Percentiles rank a stretch among this genome's conserved stretches.
These are phyloP conservation scores for Aspergillus kassunensis DNA, from an alignment of 495 filamentous ascomycete genomes.

Conservation along the genomic window DNA sequence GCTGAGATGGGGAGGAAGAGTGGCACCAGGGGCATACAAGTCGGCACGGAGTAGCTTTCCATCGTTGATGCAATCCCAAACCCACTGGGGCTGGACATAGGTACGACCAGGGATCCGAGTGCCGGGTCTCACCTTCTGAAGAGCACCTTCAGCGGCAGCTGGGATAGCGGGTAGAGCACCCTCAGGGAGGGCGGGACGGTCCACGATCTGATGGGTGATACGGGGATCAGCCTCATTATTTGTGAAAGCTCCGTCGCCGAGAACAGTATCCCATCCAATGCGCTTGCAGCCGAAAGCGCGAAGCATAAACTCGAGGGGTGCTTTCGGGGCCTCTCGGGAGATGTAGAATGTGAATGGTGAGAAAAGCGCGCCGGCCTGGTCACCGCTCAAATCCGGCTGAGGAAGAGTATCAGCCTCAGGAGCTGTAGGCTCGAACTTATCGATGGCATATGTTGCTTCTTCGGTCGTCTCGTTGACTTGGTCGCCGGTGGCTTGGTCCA, in stretches of 20 bases:
- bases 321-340: conserved; percentile 87
- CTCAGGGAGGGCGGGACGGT: conserved; percentile 72
- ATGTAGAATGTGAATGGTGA: conserved; percentile 85
- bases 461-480: conserved; percentile 39
- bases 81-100: conserved; percentile 96
- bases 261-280: conserved; percentile 85
- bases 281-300: conserved; percentile 94
- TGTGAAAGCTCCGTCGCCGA: conserved; percentile 90
- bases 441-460: conserved; percentile 64
- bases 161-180: conserved; percentile 54
- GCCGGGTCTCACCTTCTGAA: conserved; percentile 42
- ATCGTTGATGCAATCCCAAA: conserved; percentile 94
- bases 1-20: conserved; percentile 88
- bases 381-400: conserved; percentile 65
- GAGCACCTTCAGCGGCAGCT: conserved; percentile 48
- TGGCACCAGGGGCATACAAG: conserved; percentile 83
- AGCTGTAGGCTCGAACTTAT: conserved; percentile 79
- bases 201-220: conserved; percentile 95
- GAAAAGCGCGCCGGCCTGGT: conserved; percentile 64
- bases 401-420: conserved; percentile 78
- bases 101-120: conserved; percentile 79
- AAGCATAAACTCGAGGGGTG: conserved; percentile 89
- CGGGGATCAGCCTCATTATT: conserved; percentile 77
- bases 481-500: conserved; percentile 42
- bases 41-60: conserved; percentile 82